These are phyloP conservation scores for Aureoboletus auriporus DNA, from an alignment of 768 basidiomycete genomes.

Conservation along the genomic window DNA sequence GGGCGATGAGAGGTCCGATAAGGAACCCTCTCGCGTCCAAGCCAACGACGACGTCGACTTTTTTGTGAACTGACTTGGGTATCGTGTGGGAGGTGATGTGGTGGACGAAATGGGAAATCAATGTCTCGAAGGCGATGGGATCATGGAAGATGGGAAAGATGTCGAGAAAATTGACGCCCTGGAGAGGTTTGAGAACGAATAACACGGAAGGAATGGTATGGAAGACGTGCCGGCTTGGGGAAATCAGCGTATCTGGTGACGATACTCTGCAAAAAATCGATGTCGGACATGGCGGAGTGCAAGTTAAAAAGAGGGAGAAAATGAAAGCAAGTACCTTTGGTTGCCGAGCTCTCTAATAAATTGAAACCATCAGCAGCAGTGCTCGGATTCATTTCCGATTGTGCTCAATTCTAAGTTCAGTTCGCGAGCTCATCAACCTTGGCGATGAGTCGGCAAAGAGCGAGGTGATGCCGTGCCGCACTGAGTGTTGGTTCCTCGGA, in stretches of 20 bases:
- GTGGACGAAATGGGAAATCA: constrained; percentile 85
- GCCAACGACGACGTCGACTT: constrained; percentile 90
- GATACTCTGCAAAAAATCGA: constrained; percentile 61
- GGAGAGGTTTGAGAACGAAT: neutral
- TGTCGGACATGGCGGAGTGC: constrained; percentile 60
- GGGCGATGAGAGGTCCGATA: constrained; percentile 87
- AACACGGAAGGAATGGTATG: neutral
- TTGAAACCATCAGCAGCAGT: too few species aligned
- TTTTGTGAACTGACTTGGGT: constrained; percentile 51
- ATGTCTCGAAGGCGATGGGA: constrained; percentile 83
- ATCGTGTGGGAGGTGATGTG: constrained; percentile 81
- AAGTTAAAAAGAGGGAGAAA: neutral
- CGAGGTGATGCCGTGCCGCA: too few species aligned
- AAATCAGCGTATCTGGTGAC: constrained; percentile 70
- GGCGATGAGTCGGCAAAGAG: too few species aligned
- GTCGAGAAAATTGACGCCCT: constrained; percentile 93
- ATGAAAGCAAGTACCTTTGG: constrained; percentile 1
- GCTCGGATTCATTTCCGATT: too few species aligned
- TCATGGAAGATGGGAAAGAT: constrained; percentile 90
- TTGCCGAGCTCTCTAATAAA: too few species aligned
- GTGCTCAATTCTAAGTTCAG: too few species aligned
- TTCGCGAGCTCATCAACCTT: too few species aligned
- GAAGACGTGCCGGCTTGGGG: constrained; percentile 73
- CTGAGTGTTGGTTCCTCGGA: too few species aligned
- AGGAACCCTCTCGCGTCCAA: constrained; percentile 97